These are phyloP conservation scores for Phytophthora niederhauseri DNA, from an alignment of 352 stramenopile genomes.

Conservation along the genomic window DNA sequence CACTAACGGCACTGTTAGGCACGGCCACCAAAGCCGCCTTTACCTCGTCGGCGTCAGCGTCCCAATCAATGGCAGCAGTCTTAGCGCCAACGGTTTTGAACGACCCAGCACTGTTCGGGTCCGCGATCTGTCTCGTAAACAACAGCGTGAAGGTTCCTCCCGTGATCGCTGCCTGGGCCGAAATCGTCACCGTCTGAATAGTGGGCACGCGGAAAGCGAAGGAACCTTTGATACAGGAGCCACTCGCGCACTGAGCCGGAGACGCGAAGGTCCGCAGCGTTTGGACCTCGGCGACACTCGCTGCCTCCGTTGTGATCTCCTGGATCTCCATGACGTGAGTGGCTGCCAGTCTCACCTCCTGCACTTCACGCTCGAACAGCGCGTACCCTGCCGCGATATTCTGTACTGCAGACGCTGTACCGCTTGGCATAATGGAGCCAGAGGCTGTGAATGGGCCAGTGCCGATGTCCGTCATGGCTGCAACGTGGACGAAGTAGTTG, in stretches of 20 bases:
- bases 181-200: constrained; percentile 73
- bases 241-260: constrained; percentile 48
- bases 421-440: constrained; percentile 54
- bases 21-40: constrained; percentile 35
- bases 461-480: constrained; percentile 64
- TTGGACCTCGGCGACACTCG: constrained; percentile 72
- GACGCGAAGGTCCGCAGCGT: constrained; percentile 61
- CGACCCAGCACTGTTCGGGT: constrained; percentile 21
- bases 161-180: constrained; percentile 50
- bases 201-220: constrained; percentile 79
- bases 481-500: constrained; percentile 67
- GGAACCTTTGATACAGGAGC: constrained; percentile 52
- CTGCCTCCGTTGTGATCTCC: constrained; percentile 61
- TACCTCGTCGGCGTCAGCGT: constrained; percentile 47
- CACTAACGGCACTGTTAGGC: constrained; percentile 35
- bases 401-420: constrained; percentile 46
- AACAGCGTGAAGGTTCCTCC: constrained; percentile 55
- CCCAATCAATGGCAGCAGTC: constrained; percentile 46
- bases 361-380: constrained; percentile 63
- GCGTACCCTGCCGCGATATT: constrained; percentile 64
- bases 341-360: constrained; percentile 71
- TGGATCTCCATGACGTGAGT: constrained; percentile 79
- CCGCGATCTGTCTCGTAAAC: constrained; percentile 40
- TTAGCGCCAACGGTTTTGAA: constrained; percentile 36
- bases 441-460: constrained; percentile 51